phyloP scores from a whole-genome alignment of 805 yeast species.

The Danielozyma ontarioensis region DNA sequence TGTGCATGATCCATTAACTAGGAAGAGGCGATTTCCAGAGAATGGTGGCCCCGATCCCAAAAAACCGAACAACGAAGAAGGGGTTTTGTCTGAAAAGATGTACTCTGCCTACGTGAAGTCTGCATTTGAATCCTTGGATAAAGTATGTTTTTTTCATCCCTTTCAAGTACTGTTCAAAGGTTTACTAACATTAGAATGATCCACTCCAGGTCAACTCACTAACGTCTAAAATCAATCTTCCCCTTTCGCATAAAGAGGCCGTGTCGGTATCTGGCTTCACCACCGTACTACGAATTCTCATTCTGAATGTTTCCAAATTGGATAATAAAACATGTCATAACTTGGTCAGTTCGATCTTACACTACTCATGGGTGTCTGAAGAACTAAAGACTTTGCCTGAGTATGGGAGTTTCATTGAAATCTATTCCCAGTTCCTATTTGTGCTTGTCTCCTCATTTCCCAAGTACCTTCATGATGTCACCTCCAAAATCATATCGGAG shows the following conservation, averaged over 20 bases:
- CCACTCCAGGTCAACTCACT: slow-evolving; percentile 52
- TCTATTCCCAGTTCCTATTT: slow-evolving; percentile 66
- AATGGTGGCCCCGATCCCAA: slow-evolving; percentile 4
- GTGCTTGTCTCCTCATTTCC: slow-evolving; percentile 84
- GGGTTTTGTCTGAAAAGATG: slow-evolving; percentile 33
- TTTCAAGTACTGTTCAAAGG: neutral
- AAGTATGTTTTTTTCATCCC: slow-evolving; percentile 26
- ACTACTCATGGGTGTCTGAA: slow-evolving; percentile 57
- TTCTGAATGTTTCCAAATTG: slow-evolving; percentile 62
- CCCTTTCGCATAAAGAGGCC: slow-evolving; percentile 48
- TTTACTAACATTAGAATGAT: slow-evolving; percentile 37
- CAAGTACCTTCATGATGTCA: slow-evolving; percentile 85
- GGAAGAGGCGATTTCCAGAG: slow-evolving; percentile 22
- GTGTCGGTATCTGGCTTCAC: slow-evolving; percentile 49
- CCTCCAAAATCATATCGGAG: slow-evolving; percentile 58
- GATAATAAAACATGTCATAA: slow-evolving; percentile 50
- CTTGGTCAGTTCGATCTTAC: slow-evolving; percentile 58
- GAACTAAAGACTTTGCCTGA: slow-evolving; percentile 16
- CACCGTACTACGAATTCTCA: slow-evolving; percentile 52
- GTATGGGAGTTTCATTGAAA: slow-evolving; percentile 33
- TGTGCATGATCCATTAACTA: slow-evolving; percentile 29
- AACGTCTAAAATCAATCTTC: slow-evolving; percentile 54
- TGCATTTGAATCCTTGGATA: slow-evolving; percentile 67
- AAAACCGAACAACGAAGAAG: slow-evolving; percentile 2
- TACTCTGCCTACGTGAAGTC: slow-evolving; percentile 48